phyloP scores from a whole-genome alignment of 2,329 filamentous ascomycete species.

The Cryphonectria naterciae region DNA sequence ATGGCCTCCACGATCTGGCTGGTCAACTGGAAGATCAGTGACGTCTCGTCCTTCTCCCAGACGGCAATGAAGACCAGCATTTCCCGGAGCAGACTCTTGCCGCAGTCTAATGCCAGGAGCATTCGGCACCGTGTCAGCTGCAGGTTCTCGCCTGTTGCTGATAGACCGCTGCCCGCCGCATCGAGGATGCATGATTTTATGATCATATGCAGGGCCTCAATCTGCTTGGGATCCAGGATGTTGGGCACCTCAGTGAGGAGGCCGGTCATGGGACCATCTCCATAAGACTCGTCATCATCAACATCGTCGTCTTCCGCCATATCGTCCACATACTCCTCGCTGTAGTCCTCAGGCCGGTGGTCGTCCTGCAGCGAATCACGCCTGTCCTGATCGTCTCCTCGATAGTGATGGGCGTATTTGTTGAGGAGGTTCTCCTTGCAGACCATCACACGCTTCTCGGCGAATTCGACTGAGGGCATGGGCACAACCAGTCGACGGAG shows the following conservation, averaged over 20 bases:
- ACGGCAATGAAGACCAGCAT: constrained; percentile 95
- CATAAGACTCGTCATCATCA: constrained; percentile 78
- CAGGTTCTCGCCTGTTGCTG: constrained; percentile 74
- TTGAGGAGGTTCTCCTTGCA: constrained; percentile 64
- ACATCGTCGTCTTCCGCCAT: constrained; percentile 69
- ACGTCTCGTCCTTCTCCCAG: constrained; percentile 92
- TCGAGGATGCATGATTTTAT: constrained; percentile 94
- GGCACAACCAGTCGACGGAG: constrained; percentile 61
- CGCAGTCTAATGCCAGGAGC: constrained; percentile 85
- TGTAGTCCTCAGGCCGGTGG: constrained; percentile 37
- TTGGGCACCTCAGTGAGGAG: constrained; percentile 92
- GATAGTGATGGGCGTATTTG: constrained; percentile 54
- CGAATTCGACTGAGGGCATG: constrained; percentile 65
- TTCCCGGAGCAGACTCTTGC: constrained; percentile 85
- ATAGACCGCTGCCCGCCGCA: constrained; percentile 71
- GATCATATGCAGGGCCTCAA: constrained; percentile 95
- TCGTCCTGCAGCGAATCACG: constrained; percentile 39
- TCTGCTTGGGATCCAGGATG: constrained; percentile 91
- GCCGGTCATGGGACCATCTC: constrained; percentile 78
- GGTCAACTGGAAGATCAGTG: constrained; percentile 95
- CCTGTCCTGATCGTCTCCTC: constrained; percentile 45
- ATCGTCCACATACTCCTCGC: constrained; percentile 46
- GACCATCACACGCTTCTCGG: constrained; percentile 59
- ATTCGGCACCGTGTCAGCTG: constrained; percentile 90
- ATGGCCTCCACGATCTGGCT: constrained; percentile 94